These are phyloP conservation scores for Verticillium tricorpus DNA, from an alignment of 2,329 filamentous ascomycete species.

Conservation along the genomic window DNA sequence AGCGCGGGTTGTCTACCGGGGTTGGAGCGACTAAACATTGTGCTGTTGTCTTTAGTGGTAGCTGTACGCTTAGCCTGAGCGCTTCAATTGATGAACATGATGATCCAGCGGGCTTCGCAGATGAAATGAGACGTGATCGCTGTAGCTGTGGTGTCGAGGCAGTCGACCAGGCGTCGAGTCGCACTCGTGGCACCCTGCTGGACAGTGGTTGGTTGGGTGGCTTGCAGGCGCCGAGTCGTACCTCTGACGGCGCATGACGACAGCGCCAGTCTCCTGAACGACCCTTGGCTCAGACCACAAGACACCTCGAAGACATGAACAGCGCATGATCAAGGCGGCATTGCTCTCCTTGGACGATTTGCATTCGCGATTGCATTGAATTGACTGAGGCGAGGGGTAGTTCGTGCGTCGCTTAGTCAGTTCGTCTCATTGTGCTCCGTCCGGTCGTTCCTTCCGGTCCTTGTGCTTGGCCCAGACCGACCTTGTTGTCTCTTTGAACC, in stretches of 20 bases:
- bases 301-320: background rate
- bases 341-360: background rate
- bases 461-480: background rate
- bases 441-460: background rate
- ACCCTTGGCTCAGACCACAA: background rate
- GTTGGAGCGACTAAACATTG: slow-evolving; percentile 65
- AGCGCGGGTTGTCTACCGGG: slow-evolving; percentile 74
- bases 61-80: background rate
- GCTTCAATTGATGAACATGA: background rate
- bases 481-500: background rate
- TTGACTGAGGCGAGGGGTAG: background rate
- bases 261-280: background rate
- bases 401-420: background rate
- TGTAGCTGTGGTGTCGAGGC: background rate
- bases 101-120: background rate
- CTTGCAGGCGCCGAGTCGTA: background rate
- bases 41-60: background rate
- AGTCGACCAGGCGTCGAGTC: background rate
- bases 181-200: background rate
- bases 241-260: background rate
- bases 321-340: background rate
- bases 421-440: background rate
- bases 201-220: background rate
- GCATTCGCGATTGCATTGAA: background rate
- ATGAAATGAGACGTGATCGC: background rate